These are phyloP conservation scores for Gonium pectorale DNA, from an alignment of 139 green algal species.

Conservation along the genomic window DNA sequence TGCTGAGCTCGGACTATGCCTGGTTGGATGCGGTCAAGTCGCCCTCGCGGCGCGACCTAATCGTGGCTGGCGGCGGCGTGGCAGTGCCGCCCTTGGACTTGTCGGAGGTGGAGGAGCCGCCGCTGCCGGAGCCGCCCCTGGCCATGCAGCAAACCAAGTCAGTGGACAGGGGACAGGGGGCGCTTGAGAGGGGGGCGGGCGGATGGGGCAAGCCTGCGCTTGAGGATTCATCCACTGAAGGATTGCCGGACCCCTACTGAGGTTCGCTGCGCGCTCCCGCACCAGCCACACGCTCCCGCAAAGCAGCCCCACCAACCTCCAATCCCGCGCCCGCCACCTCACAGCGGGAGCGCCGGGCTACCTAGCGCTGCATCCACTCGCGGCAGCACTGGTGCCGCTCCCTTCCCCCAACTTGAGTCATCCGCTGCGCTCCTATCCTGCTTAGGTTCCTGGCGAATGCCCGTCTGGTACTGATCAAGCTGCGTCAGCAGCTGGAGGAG, in stretches of 20 bases:
- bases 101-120: background rate
- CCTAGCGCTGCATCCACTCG: too few relatives aligned
- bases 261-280: too few relatives aligned
- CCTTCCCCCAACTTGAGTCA: background rate
- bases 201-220: too few relatives aligned
- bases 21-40: conserved; percentile 3
- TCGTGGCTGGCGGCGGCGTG: background rate
- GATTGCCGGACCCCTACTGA: too few relatives aligned
- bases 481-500: conserved; percentile 47
- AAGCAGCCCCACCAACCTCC: too few relatives aligned
- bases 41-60: background rate
- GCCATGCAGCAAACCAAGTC: conserved; percentile 38
- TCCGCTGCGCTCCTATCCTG: background rate
- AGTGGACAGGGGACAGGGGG: too few relatives aligned
- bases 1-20: conserved; percentile 46
- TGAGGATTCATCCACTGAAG: too few relatives aligned
- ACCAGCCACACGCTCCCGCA: too few relatives aligned
- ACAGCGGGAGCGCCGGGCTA: too few relatives aligned
- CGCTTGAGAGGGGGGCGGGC: too few relatives aligned
- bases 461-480: conserved; percentile 40
- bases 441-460: conserved; percentile 42
- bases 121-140: conserved; percentile 19
- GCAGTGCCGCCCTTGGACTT: background rate
- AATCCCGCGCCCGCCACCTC: too few relatives aligned
- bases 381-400: too few relatives aligned